Evolutionary conservation across 2,329 filamentous ascomycete species (phyloP).

Genomic region (Penicillium sp.): DNA sequence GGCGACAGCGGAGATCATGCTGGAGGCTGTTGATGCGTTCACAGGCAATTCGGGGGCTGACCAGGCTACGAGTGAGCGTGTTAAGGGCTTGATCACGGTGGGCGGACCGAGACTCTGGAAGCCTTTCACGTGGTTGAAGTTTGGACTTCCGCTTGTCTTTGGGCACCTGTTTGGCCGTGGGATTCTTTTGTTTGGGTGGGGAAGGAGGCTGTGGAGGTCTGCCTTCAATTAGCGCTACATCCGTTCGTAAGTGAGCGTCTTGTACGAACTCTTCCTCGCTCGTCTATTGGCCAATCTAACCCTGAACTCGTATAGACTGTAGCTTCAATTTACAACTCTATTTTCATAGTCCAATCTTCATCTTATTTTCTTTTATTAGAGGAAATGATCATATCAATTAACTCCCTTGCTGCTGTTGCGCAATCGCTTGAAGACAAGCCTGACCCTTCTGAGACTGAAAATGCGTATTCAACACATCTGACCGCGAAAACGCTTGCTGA

Average conservation of each 20-base stretch:
- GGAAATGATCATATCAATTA: too few species aligned
- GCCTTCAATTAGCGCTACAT: background rate
- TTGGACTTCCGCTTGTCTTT: constrained; percentile 23
- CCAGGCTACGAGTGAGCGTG: background rate
- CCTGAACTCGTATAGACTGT: too few species aligned
- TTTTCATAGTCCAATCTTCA: too few species aligned
- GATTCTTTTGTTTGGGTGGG: constrained; percentile 21
- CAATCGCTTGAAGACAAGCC: background rate
- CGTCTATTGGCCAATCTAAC: too few species aligned
- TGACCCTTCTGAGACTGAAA: background rate
- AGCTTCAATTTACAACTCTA: too few species aligned
- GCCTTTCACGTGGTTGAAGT: constrained; percentile 25
- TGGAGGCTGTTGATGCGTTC: constrained; percentile 38
- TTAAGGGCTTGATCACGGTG: background rate
- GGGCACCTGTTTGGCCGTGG: constrained; percentile 23
- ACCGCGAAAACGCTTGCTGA: background rate
- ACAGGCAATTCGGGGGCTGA: constrained; percentile 5
- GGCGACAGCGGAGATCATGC: constrained; percentile 41
- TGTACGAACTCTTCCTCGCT: background rate
- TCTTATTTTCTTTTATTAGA: too few species aligned
- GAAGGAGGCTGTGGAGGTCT: constrained; percentile 15
- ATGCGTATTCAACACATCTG: background rate
- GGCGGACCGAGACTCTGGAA: constrained; percentile 10
- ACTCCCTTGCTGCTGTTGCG: background rate
- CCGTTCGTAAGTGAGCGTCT: background rate